Evolutionary conservation across 306 rosid species (phyloP).

Genomic region (Vigna nakashimae): DNA sequence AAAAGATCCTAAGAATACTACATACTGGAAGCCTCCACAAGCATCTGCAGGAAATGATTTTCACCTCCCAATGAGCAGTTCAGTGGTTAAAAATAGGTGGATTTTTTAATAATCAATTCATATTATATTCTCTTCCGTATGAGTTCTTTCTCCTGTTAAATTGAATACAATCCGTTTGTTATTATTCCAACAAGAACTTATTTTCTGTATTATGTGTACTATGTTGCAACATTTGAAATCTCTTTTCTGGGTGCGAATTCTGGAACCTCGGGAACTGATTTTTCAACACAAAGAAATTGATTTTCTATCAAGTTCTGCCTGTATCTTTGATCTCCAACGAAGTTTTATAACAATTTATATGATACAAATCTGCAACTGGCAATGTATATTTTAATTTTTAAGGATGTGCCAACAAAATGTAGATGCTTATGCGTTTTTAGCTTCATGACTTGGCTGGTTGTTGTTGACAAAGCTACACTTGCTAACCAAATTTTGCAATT

Average conservation of each 20-base stretch:
- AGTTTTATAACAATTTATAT: too few species aligned
- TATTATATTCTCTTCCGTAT: conserved; percentile 4
- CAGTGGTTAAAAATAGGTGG: conserved; percentile 70
- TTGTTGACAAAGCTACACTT: not conserved
- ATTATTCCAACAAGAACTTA: conserved; percentile 1
- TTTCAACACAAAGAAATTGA: not conserved
- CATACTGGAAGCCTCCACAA: conserved; percentile 59
- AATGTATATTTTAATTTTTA: not conserved
- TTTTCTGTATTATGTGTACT: conserved; percentile 13
- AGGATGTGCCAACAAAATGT: conserved; percentile 27
- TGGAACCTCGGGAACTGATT: not conserved
- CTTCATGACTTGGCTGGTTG: conserved; percentile 48
- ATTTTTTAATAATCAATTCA: not conserved
- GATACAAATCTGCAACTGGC: not conserved
- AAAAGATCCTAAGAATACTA: conserved; percentile 51
- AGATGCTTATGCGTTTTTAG: not conserved
- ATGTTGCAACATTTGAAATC: not conserved
- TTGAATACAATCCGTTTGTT: not conserved
- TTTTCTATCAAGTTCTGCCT: too few species aligned
- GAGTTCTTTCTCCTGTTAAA: not conserved
- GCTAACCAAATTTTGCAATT: conserved; percentile 42
- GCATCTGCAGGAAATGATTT: conserved; percentile 59
- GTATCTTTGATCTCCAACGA: too few species aligned
- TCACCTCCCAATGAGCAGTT: conserved; percentile 74
- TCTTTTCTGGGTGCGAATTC: conserved; percentile 31